Base-by-base conservation (phyloP, 2,329 filamentous ascomycete genomes). In the Zymoseptoria brevis region DNA sequence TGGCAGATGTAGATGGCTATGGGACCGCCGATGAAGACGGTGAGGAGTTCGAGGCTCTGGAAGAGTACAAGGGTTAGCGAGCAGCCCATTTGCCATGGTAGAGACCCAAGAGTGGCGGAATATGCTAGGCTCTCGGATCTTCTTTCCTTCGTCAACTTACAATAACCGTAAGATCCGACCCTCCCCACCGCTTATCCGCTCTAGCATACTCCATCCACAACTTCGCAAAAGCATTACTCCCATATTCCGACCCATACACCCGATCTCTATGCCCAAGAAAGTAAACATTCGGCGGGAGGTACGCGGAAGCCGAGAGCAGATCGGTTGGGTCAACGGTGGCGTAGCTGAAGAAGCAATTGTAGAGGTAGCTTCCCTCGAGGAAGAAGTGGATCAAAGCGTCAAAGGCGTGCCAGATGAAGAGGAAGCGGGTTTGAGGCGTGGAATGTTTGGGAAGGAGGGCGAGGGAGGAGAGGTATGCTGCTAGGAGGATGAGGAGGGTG, bases 341-440 rank as follows among this genome's bases (percentile, higher is more conserved):
- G 68, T 79, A 85, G 66, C 81, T 81, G 81, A 91, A 93, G 81
- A 97, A 95, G 79, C 90, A 96, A 77, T 96, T 90, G 80, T 91
- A 96, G 22, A 96, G 84, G 75, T 90, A 97, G 69, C 85, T 87
- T 57, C 90, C 92, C 77, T 97, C 93, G 72, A 97, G 88, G 73
- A 90, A 80, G 75, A 95, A 85, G 78, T 99, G 94, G 69, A 92
- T 93, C 50, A 96, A 82, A 30, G 90, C 90, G 74, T 96, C 92
- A 76, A 96, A 95, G 45, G 89, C 82, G 77, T 96, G 92, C 93
- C 93, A 96, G 76, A 95, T 83, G 81, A 96, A 96, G 64, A 96
- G 85, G 71, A 89, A 77, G 62, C 91, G 90, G 58, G 81, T 80
- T 55, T 85, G 82, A 45, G 76, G 72, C 1, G 82, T 75, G 1